Conservation (phyloP, 306 rosid species). For the Chamaecrista fasciculata region DNA sequence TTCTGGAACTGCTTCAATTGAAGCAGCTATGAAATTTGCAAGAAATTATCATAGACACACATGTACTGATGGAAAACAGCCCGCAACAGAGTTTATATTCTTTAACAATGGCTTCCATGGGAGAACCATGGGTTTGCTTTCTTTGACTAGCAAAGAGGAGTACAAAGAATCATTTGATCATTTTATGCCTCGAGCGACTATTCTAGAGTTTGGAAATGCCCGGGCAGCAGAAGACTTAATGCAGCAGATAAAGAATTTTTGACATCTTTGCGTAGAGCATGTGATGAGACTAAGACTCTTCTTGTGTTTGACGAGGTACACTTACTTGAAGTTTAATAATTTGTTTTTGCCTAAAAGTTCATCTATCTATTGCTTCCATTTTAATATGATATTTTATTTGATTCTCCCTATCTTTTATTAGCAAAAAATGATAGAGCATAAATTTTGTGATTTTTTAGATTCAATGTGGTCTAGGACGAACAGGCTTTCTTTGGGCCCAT, state of each 20-base stretch:
- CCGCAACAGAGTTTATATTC: constrained; percentile 68
- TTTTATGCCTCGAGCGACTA: constrained; percentile 90
- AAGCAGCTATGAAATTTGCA: constrained; percentile 91
- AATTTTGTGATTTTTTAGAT: constrained; percentile 44
- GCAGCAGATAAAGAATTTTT: constrained; percentile 70
- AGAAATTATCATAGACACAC: constrained; percentile 75
- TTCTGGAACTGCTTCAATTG: constrained; percentile 95
- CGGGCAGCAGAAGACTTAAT: constrained; percentile 61
- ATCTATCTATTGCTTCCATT: no score
- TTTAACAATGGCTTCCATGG: constrained; percentile 90
- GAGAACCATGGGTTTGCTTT: constrained; percentile 90
- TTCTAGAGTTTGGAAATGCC: constrained; percentile 77
- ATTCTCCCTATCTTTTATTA: no score
- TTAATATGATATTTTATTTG: no score
- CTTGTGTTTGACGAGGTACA: constrained; percentile 90
- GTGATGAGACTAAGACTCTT: constrained; percentile 78
- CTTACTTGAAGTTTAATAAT: neutral
- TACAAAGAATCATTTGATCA: constrained; percentile 89
- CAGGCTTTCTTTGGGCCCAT: constrained; percentile 86
- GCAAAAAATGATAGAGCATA: neutral
- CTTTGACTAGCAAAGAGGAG: constrained; percentile 91
- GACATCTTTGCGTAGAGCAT: constrained; percentile 61
- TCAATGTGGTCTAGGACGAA: constrained; percentile 93
- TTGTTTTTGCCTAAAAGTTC: neutral
- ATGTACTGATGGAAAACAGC: constrained; percentile 45